Conservation (phyloP, 2,329 filamentous ascomycete species). For the Aspergillus terreus region DNA sequence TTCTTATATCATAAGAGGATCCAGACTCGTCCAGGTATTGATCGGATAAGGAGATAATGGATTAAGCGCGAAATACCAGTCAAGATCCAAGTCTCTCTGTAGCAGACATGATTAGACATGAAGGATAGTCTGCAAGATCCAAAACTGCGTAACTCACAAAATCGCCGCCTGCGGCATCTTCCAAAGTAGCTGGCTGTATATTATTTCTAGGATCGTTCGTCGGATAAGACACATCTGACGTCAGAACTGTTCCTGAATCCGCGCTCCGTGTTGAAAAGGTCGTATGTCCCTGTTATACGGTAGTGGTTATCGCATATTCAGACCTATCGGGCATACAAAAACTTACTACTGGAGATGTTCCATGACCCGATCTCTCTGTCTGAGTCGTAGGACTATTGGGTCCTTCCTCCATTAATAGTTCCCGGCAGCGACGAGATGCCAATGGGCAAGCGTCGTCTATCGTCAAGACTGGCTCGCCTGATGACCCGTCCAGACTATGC, state of each 20-base stretch:
- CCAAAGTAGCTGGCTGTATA: neutral
- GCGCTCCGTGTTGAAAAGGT: neutral
- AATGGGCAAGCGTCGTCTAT: conserved; percentile 1
- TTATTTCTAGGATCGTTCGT: neutral
- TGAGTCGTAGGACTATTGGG: neutral
- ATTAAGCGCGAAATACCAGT: neutral
- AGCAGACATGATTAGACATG: neutral
- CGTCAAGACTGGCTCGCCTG: neutral
- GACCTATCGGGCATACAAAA: neutral
- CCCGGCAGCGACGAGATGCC: conserved; percentile 1
- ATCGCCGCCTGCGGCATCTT: neutral
- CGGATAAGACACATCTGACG: neutral
- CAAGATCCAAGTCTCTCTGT: neutral
- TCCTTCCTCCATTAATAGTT: neutral
- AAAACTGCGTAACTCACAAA: neutral
- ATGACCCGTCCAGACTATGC: neutral
- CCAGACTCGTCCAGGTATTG: neutral
- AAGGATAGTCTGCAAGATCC: neutral
- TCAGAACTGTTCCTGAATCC: neutral
- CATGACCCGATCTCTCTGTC: no score
- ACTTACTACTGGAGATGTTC: neutral
- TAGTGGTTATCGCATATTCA: neutral
- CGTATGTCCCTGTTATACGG: neutral
- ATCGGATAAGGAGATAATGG: neutral
- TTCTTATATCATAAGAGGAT: neutral